Conservation (phyloP, 371 early-diverging fungal genomes). For the Umbelopsis sp. region DNA sequence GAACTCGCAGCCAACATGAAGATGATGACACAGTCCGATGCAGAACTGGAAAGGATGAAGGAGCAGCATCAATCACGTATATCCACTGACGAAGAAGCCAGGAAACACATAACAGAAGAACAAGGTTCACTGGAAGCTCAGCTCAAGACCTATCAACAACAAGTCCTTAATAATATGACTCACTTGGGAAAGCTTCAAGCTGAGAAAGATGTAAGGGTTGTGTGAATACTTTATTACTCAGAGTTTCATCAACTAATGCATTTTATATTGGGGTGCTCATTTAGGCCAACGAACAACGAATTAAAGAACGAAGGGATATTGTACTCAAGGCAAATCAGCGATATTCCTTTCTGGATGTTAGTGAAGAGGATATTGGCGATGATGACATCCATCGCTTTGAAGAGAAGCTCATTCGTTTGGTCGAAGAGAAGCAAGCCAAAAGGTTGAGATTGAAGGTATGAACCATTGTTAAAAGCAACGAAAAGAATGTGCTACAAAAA, state of each 20-base stretch:
- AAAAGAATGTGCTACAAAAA: no score
- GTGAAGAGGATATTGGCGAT: background rate
- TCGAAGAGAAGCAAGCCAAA: constrained; percentile 21
- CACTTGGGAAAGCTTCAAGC: constrained; percentile 32
- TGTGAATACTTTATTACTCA: no score
- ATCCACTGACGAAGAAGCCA: constrained; percentile 23
- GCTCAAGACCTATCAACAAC: constrained; percentile 25
- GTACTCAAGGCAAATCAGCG: constrained; percentile 17
- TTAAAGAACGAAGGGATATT: constrained; percentile 30
- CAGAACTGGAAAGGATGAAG: constrained; percentile 55
- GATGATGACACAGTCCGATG: constrained; percentile 55
- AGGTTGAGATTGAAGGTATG: constrained; percentile 20
- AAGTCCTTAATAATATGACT: constrained; percentile 28
- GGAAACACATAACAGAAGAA: constrained; percentile 21
- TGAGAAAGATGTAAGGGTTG: constrained; percentile 23
- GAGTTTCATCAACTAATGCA: background rate
- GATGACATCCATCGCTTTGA: background rate
- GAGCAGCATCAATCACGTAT: constrained; percentile 19
- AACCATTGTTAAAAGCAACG: no score
- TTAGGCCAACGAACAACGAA: constrained; percentile 32
- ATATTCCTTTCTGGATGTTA: background rate
- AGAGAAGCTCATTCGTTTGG: constrained; percentile 7
- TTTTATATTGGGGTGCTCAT: background rate
- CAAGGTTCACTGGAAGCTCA: constrained; percentile 29
- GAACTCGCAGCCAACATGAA: constrained; percentile 54